phyloP scores from a whole-genome alignment of 2,329 filamentous ascomycete species.

The Calonectria pseudoturangicola region DNA sequence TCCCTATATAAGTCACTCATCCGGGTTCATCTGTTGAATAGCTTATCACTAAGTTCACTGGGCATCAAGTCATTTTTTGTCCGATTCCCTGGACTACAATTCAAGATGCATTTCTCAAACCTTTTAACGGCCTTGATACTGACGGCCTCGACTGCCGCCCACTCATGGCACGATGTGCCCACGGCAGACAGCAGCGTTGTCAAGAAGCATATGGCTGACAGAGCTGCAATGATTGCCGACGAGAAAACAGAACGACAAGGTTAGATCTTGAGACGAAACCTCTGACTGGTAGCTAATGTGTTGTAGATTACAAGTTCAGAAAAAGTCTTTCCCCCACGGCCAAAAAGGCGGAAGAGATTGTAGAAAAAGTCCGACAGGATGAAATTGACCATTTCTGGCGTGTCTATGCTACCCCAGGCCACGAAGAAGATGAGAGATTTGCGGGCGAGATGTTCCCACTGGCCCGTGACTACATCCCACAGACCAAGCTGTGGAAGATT shows the following conservation, averaged over 20 bases:
- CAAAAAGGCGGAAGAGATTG: conserved; percentile 21
- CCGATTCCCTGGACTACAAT: not conserved
- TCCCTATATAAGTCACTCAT: not conserved
- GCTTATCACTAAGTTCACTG: too few species aligned
- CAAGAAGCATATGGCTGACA: not conserved
- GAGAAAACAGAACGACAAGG: conserved; percentile 20
- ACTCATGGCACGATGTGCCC: conserved; percentile 5
- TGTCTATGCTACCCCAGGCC: not conserved
- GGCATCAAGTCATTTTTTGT: too few species aligned
- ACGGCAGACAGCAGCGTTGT: not conserved
- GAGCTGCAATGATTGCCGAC: not conserved
- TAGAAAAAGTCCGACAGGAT: conserved; percentile 10
- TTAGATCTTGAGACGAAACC: not conserved
- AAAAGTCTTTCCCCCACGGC: conserved; percentile 2
- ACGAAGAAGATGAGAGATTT: conserved; percentile 11
- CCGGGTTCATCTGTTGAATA: not conserved
- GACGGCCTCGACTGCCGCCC: conserved; percentile 6
- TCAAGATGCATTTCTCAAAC: not conserved
- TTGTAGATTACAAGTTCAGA: conserved; percentile 14
- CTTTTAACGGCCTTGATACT: not conserved
- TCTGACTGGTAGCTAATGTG: not conserved
- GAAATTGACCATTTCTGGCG: conserved; percentile 28
- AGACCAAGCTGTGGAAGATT: conserved; percentile 30
- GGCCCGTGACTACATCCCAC: conserved; percentile 7
- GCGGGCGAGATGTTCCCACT: conserved; percentile 27